Evolutionary conservation across 1,139 yeast genomes (phyloP), one percentile per base, ranked within the genome.

Genomic region (Geotrichum restrictum): DNA sequence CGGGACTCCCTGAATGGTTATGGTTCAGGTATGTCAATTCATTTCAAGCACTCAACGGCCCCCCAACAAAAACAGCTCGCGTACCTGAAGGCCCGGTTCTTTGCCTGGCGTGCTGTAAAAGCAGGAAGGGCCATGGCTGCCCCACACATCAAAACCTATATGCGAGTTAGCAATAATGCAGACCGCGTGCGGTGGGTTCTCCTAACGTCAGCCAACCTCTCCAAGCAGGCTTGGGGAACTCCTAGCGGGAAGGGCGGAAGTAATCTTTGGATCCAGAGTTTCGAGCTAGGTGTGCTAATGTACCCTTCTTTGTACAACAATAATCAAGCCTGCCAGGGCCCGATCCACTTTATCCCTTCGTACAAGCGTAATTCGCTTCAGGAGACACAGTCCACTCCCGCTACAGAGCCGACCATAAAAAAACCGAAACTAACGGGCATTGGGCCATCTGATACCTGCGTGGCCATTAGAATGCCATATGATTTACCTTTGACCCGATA

Each of bases 211-310:
- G 71, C 72, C 29, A 69, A 69, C 53, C 52, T 69, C 34, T 66
- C 70, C 36, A 67, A 65, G 44, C 68, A 62, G 40, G 73, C 72
- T 0, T 69, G 73, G 73, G 73, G 73, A 1, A 59, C 56, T 1
- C 41, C 58, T 16, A 60, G 59, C 45, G 37, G 56, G 18, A 53
- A 53, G 37, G 48, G 48, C 11, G 45, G 47, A 27, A 8, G 29
- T 8, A 59, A 57, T 37, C 55, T 60, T 36, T 63, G 60, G 60
- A 63, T 66, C 52, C 67, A 62, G 49, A 65, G 68, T 14, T 69
- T 62, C 61, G 72, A 69, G 48, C 59, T 65, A 14, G 72, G 72
- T 5, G 70, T 69, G 8, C 50, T 69, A 31, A 37, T 66, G 10
- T 54, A 56, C 36, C 62, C 66, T 3, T 52, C 49, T 14, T 47